Evolutionary conservation across 352 stramenopile species (phyloP), one percentile per base, ranked within the genome.

Genomic region (Pythium utonaiense): DNA sequence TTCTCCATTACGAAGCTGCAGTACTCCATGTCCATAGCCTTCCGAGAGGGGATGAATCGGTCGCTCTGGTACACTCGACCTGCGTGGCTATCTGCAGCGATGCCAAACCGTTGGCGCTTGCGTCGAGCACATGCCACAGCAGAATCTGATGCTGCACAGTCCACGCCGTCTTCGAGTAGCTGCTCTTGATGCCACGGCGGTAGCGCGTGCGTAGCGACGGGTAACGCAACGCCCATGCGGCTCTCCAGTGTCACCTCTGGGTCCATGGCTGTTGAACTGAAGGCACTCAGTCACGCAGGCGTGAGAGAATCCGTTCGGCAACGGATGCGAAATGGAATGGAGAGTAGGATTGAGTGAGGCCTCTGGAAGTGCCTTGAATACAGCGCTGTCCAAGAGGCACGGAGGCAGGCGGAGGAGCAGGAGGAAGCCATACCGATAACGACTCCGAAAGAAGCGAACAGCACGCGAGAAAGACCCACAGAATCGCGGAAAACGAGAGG

Each of bases 1-100:
- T 19, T 14, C 40, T 62, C 59, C 34, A 77, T 60, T 33, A 76
- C 53, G 59, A 74, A 73, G 56, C 67, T 72, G 60, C 67, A 78
- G 57, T 74, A 77, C 19, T 83, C 74, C 27, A 83, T 62, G 53
- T 83, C 71, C 67, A 77, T 78, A 10, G 57, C 53, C 9, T 56
- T 67, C 17, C 74, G 61, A 16, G 68, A 60, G 1, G 74, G 74
- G 36, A 83, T 83, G 60, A 83, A 83, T 19, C 74, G 72, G 53
- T 80, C 74, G 60, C 71, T 75, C 48, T 73, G 30, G 38, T 58
- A 67, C 36, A 76, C 30, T 13, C 61, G 61, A 6, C 45, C 8
- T 9, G 53, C 30, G 21, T 38, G 19, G 10, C 31, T 52, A 24
- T 49, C 24, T 3, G 16, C 48, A 3, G 45, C 30, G 33, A 53